Evolutionary conservation across 192 early-diverging fungal species (phyloP).

Genomic region (Coemansia sp.): DNA sequence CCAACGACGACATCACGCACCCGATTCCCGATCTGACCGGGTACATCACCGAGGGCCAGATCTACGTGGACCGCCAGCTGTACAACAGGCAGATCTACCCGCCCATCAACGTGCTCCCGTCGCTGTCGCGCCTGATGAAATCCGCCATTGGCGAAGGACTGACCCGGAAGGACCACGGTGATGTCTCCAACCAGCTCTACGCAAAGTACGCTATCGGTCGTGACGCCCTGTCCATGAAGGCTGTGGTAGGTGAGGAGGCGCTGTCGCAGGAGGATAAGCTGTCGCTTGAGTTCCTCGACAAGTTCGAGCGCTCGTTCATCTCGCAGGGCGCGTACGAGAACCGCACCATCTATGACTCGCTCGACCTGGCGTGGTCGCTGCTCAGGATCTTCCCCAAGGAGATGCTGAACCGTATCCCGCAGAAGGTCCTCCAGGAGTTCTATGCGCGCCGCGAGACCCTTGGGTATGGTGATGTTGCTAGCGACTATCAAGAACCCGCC

Average conservation of each 20-base stretch:
- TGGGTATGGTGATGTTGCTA: conserved; percentile 9
- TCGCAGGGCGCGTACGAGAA: conserved; percentile 95
- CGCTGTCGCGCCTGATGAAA: conserved; percentile 99
- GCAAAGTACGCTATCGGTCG: conserved; percentile 99
- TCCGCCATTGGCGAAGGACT: conserved; percentile 97
- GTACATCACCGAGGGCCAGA: conserved; percentile 99
- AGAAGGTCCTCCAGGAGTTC: conserved; percentile 90
- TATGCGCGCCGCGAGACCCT: conserved; percentile 69
- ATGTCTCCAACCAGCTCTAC: conserved; percentile 99
- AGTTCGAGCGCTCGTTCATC: conserved; percentile 98
- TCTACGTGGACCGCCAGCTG: conserved; percentile 97
- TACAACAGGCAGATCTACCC: conserved; percentile 99
- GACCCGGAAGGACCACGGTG: conserved; percentile 97
- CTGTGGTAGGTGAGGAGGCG: conserved; percentile 99
- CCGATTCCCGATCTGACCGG: conserved; percentile 99
- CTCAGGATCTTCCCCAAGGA: conserved; percentile 99
- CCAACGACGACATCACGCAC: conserved; percentile 99
- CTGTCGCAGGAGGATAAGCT: conserved; percentile 98
- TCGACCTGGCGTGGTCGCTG: conserved; percentile 98
- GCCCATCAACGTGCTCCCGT: conserved; percentile 98
- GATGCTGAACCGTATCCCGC: conserved; percentile 98
- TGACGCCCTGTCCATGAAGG: conserved; percentile 99
- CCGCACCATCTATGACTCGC: conserved; percentile 93
- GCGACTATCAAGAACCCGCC: background rate
- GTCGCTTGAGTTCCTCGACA: conserved; percentile 95